Conservation (phyloP, 495 filamentous ascomycete species). For the Thozetella sp. region DNA sequence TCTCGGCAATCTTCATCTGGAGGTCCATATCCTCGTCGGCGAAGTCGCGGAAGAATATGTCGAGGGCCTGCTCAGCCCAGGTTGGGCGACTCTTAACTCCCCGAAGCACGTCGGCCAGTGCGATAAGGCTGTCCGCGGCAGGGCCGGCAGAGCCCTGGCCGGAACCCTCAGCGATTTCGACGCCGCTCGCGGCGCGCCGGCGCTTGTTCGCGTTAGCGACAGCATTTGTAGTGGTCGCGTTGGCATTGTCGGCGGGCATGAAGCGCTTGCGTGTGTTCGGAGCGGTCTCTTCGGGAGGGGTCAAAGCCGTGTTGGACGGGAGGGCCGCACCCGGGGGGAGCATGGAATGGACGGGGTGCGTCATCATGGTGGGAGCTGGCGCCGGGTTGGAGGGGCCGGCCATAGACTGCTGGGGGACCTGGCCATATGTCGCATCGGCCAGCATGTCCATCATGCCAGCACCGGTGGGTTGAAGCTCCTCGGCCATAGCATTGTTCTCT, state of each 20-base stretch:
- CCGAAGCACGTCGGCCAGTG: constrained; percentile 35
- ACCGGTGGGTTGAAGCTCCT: constrained; percentile 28
- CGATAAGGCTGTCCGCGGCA: constrained; percentile 26
- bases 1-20: constrained; percentile 54
- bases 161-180: not conserved
- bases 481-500: constrained; percentile 22
- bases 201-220: constrained; percentile 33
- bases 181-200: constrained; percentile 32
- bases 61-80: constrained; percentile 51
- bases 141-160: constrained; percentile 4
- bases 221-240: constrained; percentile 2
- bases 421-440: constrained; percentile 18
- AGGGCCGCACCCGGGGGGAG: constrained; percentile 31
- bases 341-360: constrained; percentile 16
- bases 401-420: constrained; percentile 17
- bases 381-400: constrained; percentile 6
- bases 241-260: constrained; percentile 17
- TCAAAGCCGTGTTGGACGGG: constrained; percentile 40
- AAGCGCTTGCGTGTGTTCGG: constrained; percentile 33
- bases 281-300: constrained; percentile 47
- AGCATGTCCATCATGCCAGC: constrained; percentile 32
- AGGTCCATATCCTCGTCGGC: constrained; percentile 46
- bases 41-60: constrained; percentile 52
- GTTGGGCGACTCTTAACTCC: constrained; percentile 15
- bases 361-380: constrained; percentile 15